Evolutionary conservation across 2,329 filamentous ascomycete genomes (phyloP), one percentile per base, ranked within the genome.

Genomic region (Venturia asperata): DNA sequence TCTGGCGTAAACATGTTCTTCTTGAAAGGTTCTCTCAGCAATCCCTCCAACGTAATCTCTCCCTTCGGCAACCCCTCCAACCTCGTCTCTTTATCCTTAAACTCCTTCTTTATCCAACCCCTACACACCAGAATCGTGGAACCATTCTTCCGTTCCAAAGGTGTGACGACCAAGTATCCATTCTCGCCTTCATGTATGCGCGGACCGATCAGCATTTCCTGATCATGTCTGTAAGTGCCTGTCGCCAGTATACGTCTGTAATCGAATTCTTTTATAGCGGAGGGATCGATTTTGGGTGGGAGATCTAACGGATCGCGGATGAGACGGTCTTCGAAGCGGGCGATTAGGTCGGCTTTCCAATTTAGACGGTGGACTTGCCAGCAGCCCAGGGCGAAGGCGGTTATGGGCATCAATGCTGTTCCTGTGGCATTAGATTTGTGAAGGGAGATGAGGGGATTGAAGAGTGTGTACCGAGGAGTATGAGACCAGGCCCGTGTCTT

Each of bases 1-100:
- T 89, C 87, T 0, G 94, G 94, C 65, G 94, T 99, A 75, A 99
- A 99, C 84, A 92, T 89, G 75, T 99, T 99, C 82, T 93, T 96
- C 83, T 96, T 94, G 85, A 91, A 96, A 10, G 93, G 93, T 78
- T 94, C 86, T 67, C 94, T 79, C 74, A 99, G 74, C 74, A 99
- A 72, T 0, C 94, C 94, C 77, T 96, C 87, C 2, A 99, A 86
- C 0, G 83, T 84, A 11, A 97, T 87, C 71, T 89, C 85, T 0
- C 86, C 91, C 61, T 72, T 74, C 0, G 89, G 88, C 69, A 97
- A 70, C 0, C 86, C 86, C 0, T 82, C 74, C 67, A 70, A 67
- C 45, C 91, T 79, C 65, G 81, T 79, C 69, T 79, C 79, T 77
- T 92, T 88, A 67, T 84, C 77, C 65, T 83, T 83, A 71, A 89